These are phyloP conservation scores for Escovopsis sp. DNA, from an alignment of 2,329 filamentous ascomycete species.

Conservation along the genomic window DNA sequence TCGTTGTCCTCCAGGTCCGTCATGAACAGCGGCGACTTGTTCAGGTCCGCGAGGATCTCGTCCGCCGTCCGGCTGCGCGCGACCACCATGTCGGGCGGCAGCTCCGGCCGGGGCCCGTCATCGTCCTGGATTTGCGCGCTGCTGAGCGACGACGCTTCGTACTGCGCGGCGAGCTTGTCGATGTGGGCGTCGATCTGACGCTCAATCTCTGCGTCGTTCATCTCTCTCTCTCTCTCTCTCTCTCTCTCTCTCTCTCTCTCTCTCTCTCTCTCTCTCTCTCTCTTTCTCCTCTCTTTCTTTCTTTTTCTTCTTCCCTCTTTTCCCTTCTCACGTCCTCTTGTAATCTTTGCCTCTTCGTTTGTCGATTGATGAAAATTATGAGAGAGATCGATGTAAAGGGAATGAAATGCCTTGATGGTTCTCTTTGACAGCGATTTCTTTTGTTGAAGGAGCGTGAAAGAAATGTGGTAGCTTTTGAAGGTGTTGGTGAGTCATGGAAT, in stretches of 20 bases:
- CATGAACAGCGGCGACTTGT: conserved; percentile 79
- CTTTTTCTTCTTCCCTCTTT: too few relatives aligned
- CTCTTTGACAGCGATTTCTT: too few relatives aligned
- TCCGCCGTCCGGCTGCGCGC: conserved; percentile 33
- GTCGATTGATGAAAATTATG: too few relatives aligned
- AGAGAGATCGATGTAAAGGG: too few relatives aligned
- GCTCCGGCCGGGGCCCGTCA: conserved; percentile 24
- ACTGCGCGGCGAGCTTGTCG: conserved; percentile 28
- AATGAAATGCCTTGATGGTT: too few relatives aligned
- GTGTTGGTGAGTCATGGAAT: too few relatives aligned
- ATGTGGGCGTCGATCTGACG: conserved; percentile 19
- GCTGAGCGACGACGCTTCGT: conserved; percentile 17
- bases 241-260: background rate
- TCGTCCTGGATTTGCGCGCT: background rate
- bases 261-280: background rate
- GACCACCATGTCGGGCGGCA: conserved; percentile 30
- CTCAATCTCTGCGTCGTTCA: background rate
- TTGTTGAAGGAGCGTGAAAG: too few relatives aligned
- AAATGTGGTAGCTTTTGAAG: too few relatives aligned
- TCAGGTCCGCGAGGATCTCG: conserved; percentile 41
- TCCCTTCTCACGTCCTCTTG: too few relatives aligned
- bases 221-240: background rate
- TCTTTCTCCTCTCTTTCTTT: background rate
- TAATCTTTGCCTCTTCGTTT: too few relatives aligned
- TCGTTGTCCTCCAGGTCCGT: conserved; percentile 78